Conservation (phyloP, 345 rosid species). For the Aegle marmelos region DNA sequence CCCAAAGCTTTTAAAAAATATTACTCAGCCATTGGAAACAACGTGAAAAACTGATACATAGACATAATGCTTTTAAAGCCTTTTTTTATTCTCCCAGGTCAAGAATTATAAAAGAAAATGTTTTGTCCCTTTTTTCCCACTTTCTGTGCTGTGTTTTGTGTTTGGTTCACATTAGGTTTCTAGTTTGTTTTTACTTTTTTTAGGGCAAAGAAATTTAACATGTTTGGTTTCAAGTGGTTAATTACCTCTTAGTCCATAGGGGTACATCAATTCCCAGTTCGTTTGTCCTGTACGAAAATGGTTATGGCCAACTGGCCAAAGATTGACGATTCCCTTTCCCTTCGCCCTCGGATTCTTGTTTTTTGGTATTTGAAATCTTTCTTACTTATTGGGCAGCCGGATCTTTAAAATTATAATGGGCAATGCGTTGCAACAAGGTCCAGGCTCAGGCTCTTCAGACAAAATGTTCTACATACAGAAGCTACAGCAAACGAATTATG, state of each 20-base stretch:
- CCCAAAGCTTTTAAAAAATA: constrained; percentile 76
- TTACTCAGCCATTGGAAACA: constrained; percentile 29
- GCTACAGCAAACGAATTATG: neutral
- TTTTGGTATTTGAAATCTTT: neutral
- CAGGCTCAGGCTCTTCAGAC: neutral
- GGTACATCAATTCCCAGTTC: neutral
- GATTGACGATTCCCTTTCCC: neutral
- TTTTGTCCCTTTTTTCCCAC: too few relatives aligned
- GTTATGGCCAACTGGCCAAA: too few relatives aligned
- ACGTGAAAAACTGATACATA: constrained; percentile 17
- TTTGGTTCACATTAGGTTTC: neutral
- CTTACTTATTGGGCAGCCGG: neutral
- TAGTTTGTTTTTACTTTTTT: neutral
- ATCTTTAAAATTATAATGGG: neutral
- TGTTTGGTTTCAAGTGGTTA: neutral
- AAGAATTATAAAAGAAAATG: neutral
- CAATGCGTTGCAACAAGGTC: too few relatives aligned
- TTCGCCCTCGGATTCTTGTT: neutral
- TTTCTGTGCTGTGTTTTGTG: neutral
- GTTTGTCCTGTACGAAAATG: too few relatives aligned
- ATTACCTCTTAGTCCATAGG: neutral
- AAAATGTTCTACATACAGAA: neutral
- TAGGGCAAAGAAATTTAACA: neutral
- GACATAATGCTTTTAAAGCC: too few relatives aligned
- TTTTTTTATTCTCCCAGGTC: too few relatives aligned